These are phyloP conservation scores for Fennellomyces sp. DNA, from an alignment of 371 early-diverging fungal species.

Conservation along the genomic window DNA sequence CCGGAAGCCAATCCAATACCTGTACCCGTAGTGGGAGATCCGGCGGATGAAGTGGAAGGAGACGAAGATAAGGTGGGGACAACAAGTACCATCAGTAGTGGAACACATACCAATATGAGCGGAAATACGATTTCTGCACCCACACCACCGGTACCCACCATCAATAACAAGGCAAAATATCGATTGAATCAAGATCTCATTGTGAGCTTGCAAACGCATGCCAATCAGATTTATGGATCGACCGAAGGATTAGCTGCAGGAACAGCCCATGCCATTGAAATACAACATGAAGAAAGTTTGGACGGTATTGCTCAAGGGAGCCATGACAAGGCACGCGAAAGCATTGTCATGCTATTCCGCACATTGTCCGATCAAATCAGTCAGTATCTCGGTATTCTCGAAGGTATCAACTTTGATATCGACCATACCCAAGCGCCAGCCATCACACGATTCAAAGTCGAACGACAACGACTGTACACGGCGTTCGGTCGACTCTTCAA, in stretches of 20 bases:
- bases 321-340: slow-evolving; percentile 10
- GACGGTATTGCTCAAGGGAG: slow-evolving; percentile 5
- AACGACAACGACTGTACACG: slow-evolving; percentile 65
- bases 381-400: slow-evolving; percentile 33
- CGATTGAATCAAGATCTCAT: slow-evolving; percentile 37
- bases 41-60: slow-evolving; percentile 7
- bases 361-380: slow-evolving; percentile 36
- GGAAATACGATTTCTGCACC: slow-evolving; percentile 1
- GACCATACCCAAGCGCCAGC: slow-evolving; percentile 24
- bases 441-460: slow-evolving; percentile 46
- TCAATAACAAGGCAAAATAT: slow-evolving; percentile 13
- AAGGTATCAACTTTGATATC: slow-evolving; percentile 16
- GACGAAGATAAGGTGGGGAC: background rate
- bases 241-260: slow-evolving; percentile 23
- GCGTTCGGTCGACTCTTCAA: slow-evolving; percentile 67
- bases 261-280: slow-evolving; percentile 7
- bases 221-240: slow-evolving; percentile 36
- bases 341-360: slow-evolving; percentile 45
- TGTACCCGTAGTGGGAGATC: background rate
- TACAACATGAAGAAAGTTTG: slow-evolving; percentile 14
- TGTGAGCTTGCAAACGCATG: slow-evolving; percentile 33
- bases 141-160: background rate
- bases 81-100: background rate
- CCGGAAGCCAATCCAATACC: background rate
- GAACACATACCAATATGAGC: background rate